A percentile compares a stretch with the other conserved stretches of the same genome.
These are phyloP conservation scores for Malus hybrid DNA, from an alignment of 331 rosid species.

Conservation along the genomic window DNA sequence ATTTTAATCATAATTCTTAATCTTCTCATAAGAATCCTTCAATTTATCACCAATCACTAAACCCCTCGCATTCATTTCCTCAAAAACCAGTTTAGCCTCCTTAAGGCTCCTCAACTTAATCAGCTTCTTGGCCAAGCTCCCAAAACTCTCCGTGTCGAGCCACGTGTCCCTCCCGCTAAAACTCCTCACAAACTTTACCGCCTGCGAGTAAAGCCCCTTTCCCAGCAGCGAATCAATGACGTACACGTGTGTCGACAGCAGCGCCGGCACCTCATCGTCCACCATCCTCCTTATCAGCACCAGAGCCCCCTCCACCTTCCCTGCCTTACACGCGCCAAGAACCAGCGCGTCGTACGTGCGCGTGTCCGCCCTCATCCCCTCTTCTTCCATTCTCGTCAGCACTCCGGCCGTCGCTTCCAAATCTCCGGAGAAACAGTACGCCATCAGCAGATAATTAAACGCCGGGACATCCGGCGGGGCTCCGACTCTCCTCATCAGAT, in stretches of 20 bases:
- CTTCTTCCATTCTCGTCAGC: conserved; percentile 23
- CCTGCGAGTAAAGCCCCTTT: conserved; percentile 14
- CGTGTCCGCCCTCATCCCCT: conserved; percentile 17
- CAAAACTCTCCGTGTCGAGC: conserved; percentile 29
- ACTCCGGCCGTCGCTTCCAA: conserved; percentile 15
- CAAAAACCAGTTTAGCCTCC: conserved; percentile 37
- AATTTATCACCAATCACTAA: conserved; percentile 27
- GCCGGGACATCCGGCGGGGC: conserved; percentile 23
- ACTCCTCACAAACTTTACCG: conserved; percentile 31
- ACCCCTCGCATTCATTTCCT: conserved; percentile 40
- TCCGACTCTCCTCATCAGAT: conserved; percentile 22
- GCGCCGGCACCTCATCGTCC: conserved; percentile 42
- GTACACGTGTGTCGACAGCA: conserved; percentile 34
- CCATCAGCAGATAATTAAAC: conserved; percentile 28
- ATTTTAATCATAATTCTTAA: neutral
- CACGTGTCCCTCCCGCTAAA: conserved; percentile 32
- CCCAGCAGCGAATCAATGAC: conserved; percentile 29
- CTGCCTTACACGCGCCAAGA: conserved; percentile 40
- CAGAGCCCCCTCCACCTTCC: conserved; percentile 52
- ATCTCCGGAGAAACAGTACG: conserved; percentile 29
- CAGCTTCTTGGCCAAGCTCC: conserved; percentile 35
- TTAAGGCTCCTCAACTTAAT: conserved; percentile 17
- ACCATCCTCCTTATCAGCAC: conserved; percentile 53
- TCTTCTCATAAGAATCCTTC: conserved; percentile 5
- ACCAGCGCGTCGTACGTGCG: conserved; percentile 64